Evolutionary conservation across 371 early-diverging fungal genomes (phyloP), one percentile per base, ranked within the genome.

Genomic region (Zopfochytrium polystomum): DNA sequence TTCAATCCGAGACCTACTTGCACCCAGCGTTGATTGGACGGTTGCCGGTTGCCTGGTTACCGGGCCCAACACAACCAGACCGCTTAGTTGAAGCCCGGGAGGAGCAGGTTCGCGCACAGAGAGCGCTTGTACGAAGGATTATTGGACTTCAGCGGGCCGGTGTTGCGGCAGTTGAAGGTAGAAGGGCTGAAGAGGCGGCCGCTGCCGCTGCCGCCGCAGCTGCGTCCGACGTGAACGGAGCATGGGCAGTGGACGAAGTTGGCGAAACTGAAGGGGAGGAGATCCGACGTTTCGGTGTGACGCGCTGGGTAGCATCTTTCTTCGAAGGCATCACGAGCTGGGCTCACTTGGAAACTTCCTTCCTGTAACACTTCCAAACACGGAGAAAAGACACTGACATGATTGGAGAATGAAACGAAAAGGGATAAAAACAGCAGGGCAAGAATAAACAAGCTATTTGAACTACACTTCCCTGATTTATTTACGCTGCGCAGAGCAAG

Each of bases 11-110:
- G 50, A 68, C 76, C 5, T 78, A 74, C 54, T 49, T 75, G 53
- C 79, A 75, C 58, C 79, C 79, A 3, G 79, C 76, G 18, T 67
- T 76, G 50, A 72, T 78, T 35, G 79, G 79, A 1, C 63, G 73
- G 29, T 62, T 78, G 11, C 79, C 79, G 9, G 58, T 78, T 0
- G 61, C 73, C 11, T 78, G 79, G 79, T 55, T 74, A 2, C 48
- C 46, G 20, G 18, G 30, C n/a, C 42, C 52, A 42, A 9, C 25
- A 23, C 75, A 71, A 46, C 71, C 73, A 11, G 55, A 52, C 29
- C 46, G 55, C 3, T 45, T 74, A 23, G 32, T 32, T 18, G 68
- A 62, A 34, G 71, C 71, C 34, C 50, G 79, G 11, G 60, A 63
- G 31, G 71, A 62, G 27, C 74, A 73, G 63, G 43, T 48, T 1